A percentile compares a stretch with the other conserved stretches of the same genome.
Evolutionary conservation across 1,284 basidiomycete species (phyloP).

Genomic region (Apiotrichum gamsii): DNA sequence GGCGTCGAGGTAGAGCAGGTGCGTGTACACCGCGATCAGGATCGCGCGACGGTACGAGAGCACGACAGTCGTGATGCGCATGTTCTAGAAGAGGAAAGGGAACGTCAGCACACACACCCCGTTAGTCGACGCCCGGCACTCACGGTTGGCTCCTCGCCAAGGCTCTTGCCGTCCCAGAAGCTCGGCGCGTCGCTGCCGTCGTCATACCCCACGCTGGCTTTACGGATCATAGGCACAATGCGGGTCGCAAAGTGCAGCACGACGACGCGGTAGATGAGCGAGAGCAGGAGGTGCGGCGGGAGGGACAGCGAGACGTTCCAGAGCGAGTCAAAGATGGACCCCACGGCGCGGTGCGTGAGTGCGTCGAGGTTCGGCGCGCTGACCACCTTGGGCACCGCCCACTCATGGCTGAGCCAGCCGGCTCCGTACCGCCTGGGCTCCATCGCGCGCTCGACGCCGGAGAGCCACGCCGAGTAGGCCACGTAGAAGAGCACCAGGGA

Average conservation of each 20-base stretch:
- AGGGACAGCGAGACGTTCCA: constrained; percentile 31
- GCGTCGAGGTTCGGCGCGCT: constrained; percentile 17
- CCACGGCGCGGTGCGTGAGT: constrained; percentile 25
- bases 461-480: constrained; percentile 52
- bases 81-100: too few relatives aligned
- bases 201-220: constrained; percentile 46
- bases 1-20: constrained; percentile 45
- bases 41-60: constrained; percentile 46
- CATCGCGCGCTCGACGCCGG: constrained; percentile 42
- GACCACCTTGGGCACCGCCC: constrained; percentile 15
- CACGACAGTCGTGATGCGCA: constrained; percentile 45
- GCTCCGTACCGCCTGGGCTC: constrained; percentile 42
- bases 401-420: constrained; percentile 33
- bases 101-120: not conserved
- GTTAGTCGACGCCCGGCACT: constrained; percentile 13
- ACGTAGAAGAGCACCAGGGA: constrained; percentile 77
- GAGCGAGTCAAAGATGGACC: constrained; percentile 29
- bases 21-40: constrained; percentile 48
- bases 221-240: constrained; percentile 65
- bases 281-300: constrained; percentile 55
- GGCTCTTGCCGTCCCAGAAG: constrained; percentile 43
- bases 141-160: constrained; percentile 44
- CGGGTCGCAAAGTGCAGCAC: constrained; percentile 80
- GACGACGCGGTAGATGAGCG: constrained; percentile 71
- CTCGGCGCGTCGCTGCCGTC: constrained; percentile 25